These are phyloP conservation scores for Phytophthora sp. DNA, from an alignment of 352 stramenopile genomes.

Conservation along the genomic window DNA sequence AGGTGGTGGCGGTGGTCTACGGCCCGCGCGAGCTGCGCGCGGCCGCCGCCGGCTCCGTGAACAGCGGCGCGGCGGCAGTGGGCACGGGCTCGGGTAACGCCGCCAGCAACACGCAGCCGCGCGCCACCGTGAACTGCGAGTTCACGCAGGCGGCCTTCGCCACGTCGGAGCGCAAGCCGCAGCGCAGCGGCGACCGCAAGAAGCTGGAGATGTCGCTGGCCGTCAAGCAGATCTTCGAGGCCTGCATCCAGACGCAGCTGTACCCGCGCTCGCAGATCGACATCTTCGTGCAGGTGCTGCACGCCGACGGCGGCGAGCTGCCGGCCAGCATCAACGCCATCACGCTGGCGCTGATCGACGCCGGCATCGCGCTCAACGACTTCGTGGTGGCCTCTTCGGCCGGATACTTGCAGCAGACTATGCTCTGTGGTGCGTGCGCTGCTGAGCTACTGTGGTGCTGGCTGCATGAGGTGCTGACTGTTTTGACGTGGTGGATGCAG, in stretches of 20 bases:
- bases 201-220: constrained; percentile 88
- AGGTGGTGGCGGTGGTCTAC: constrained; percentile 90
- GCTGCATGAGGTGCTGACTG: constrained; percentile 14
- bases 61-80: constrained; percentile 44
- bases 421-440: constrained; percentile 75
- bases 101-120: constrained; percentile 71
- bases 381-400: constrained; percentile 91
- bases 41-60: constrained; percentile 34
- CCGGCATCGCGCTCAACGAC: constrained; percentile 92
- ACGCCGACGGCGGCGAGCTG: constrained; percentile 90
- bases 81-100: constrained; percentile 68
- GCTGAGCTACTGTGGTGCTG: too few species aligned
- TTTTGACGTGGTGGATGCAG: constrained; percentile 34
- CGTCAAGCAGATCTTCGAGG: constrained; percentile 93
- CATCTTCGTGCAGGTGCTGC: constrained; percentile 92
- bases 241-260: constrained; percentile 90
- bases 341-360: constrained; percentile 90
- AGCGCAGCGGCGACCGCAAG: constrained; percentile 85
- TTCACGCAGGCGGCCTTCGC: constrained; percentile 90
- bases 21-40: constrained; percentile 82
- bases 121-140: constrained; percentile 81
- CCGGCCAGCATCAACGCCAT: constrained; percentile 91
- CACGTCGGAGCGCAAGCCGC: constrained; percentile 83
- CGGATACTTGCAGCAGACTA: constrained; percentile 90
- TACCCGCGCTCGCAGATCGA: constrained; percentile 94